phyloP scores from a whole-genome alignment of 164 flowering plant species.

The Akebia trifoliata region DNA sequence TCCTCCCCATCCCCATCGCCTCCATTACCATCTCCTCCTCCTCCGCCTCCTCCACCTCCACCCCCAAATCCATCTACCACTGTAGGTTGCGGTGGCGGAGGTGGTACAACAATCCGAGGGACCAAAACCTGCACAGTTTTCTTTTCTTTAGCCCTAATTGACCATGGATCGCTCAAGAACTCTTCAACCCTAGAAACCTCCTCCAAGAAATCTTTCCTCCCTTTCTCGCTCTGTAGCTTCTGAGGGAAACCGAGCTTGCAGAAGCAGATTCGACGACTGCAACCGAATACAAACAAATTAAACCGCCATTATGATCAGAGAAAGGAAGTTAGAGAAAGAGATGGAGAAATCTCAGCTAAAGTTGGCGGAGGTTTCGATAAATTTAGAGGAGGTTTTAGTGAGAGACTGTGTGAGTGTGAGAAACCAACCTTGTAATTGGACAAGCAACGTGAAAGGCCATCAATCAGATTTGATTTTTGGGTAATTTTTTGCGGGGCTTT shows the following conservation, averaged over 20 bases:
- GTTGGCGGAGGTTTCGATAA: too few species aligned
- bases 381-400: slow-evolving; percentile 14
- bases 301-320: neutral
- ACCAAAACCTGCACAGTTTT: slow-evolving; percentile 74
- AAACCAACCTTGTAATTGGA: slow-evolving; percentile 88
- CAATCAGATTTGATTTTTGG: slow-evolving; percentile 8
- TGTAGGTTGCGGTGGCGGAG: slow-evolving; percentile 21
- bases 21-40: neutral
- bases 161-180: slow-evolving; percentile 59
- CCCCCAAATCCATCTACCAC: slow-evolving; percentile 15
- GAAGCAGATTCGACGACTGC: slow-evolving; percentile 72
- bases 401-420: slow-evolving; percentile 11
- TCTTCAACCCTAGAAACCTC: slow-evolving; percentile 51
- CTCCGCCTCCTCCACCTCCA: slow-evolving; percentile 17
- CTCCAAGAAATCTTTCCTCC: slow-evolving; percentile 37
- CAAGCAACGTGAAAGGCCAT: slow-evolving; percentile 99
- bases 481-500: slow-evolving; percentile 15
- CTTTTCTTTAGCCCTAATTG: slow-evolving; percentile 30
- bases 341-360: too few species aligned
- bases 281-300: neutral
- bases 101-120: slow-evolving; percentile 44
- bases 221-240: slow-evolving; percentile 33
- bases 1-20: slow-evolving; percentile 28
- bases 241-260: slow-evolving; percentile 73
- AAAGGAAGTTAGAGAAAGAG: slow-evolving; percentile 12